Evolutionary conservation across 2,329 filamentous ascomycete species (phyloP).

Genomic region (Colletotrichum lupini): DNA sequence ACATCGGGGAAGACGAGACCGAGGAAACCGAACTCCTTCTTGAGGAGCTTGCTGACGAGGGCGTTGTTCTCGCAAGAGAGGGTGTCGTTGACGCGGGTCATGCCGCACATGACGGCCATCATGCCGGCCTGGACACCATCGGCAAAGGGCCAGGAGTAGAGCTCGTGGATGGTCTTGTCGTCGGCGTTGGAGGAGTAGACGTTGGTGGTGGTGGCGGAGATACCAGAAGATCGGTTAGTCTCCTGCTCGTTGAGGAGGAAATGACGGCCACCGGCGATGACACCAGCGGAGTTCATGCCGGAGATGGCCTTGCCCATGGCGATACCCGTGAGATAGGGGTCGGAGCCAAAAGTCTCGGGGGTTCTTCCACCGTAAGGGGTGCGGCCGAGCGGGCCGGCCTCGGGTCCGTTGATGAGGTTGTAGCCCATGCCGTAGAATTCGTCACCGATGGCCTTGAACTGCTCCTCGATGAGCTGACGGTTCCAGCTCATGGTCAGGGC

Average conservation of each 20-base stretch:
- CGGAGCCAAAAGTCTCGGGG: slow-evolving; percentile 69
- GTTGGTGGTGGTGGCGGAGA: slow-evolving; percentile 64
- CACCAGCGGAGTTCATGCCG: slow-evolving; percentile 67
- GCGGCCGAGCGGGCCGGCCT: slow-evolving; percentile 44
- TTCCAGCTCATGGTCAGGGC: slow-evolving; percentile 39
- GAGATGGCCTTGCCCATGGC: slow-evolving; percentile 63
- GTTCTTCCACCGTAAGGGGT: slow-evolving; percentile 68
- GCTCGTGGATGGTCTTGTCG: slow-evolving; percentile 44
- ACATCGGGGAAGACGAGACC: slow-evolving; percentile 40
- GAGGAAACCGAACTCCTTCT: slow-evolving; percentile 17
- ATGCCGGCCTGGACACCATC: slow-evolving; percentile 63
- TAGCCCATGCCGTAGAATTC: slow-evolving; percentile 37
- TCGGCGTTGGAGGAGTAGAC: slow-evolving; percentile 60
- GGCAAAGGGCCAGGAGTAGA: slow-evolving; percentile 53
- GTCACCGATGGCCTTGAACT: slow-evolving; percentile 33
- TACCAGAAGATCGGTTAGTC: slow-evolving; percentile 63
- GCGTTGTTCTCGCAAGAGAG: slow-evolving; percentile 14
- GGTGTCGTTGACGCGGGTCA: slow-evolving; percentile 65
- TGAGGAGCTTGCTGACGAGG: not conserved
- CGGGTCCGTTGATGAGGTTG: slow-evolving; percentile 35
- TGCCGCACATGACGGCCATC: slow-evolving; percentile 66
- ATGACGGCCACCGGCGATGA: slow-evolving; percentile 69
- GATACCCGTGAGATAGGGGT: slow-evolving; percentile 67
- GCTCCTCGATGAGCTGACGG: slow-evolving; percentile 31
- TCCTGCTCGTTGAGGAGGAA: slow-evolving; percentile 72